phyloP scores from a whole-genome alignment of 345 rosid species.

The Lepidium africanum region DNA sequence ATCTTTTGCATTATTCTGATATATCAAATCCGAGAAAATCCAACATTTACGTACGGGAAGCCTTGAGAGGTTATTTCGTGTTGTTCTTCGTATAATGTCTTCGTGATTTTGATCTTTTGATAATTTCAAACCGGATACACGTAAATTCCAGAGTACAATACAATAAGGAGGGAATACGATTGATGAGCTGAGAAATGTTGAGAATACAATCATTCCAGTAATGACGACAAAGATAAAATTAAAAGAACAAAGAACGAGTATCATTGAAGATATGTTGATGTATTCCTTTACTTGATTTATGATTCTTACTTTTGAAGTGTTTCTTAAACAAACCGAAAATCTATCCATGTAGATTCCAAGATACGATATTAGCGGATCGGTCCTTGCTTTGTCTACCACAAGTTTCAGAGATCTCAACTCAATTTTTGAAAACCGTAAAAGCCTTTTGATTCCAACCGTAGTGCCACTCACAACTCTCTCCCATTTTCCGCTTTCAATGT shows the following conservation, averaged over 20 bases:
- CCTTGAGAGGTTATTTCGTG: neutral
- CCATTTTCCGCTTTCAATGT: too few relatives aligned
- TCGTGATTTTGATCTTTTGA: neutral
- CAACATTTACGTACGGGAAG: neutral
- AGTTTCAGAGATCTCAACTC: constrained; percentile 45
- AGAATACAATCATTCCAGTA: too few relatives aligned
- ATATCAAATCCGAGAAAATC: neutral
- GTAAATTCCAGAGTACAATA: too few relatives aligned
- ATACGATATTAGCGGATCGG: constrained; percentile 66
- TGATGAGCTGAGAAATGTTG: too few relatives aligned
- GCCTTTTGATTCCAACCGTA: constrained; percentile 71
- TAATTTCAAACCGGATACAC: too few relatives aligned
- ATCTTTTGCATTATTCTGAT: neutral
- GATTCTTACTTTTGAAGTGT: constrained; percentile 8
- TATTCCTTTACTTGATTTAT: neutral
- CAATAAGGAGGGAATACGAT: too few relatives aligned
- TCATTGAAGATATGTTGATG: too few relatives aligned
- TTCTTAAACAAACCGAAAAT: constrained; percentile 24
- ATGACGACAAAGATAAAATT: too few relatives aligned
- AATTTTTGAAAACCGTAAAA: constrained; percentile 46
- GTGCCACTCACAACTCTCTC: too few relatives aligned
- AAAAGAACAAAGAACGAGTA: too few relatives aligned
- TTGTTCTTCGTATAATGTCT: constrained; percentile 11
- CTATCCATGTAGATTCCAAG: constrained; percentile 58
- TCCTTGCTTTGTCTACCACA: constrained; percentile 51